Percentiles rank a stretch among this genome's conserved stretches.
Conservation (phyloP, 1,284 basidiomycete genomes). For the Cutaneotrichosporon sp. region DNA sequence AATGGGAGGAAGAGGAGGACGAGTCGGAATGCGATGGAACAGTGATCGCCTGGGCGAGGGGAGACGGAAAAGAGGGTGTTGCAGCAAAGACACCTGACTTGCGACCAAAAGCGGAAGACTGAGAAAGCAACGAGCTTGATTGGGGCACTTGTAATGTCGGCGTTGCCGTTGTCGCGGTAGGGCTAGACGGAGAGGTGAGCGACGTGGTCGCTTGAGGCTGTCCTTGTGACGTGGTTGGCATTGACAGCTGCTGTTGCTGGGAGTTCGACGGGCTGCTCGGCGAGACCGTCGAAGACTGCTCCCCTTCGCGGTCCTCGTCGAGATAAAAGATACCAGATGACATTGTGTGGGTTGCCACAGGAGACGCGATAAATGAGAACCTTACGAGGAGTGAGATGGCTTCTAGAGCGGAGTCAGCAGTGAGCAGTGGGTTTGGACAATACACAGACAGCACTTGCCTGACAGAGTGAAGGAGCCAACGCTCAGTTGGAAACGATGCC, state of each 20-base stretch:
- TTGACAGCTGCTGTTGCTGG: slow-evolving; percentile 2
- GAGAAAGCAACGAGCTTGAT: slow-evolving; percentile 20
- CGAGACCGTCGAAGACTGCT: slow-evolving; percentile 21
- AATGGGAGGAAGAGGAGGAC: slow-evolving; percentile 31
- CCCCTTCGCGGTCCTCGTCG: slow-evolving; percentile 38
- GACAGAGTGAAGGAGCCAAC: too few relatives aligned
- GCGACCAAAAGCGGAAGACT: slow-evolving; percentile 27
- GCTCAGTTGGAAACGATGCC: too few relatives aligned
- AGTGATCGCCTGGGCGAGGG: slow-evolving; percentile 41
- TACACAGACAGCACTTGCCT: too few relatives aligned
- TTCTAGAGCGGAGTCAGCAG: too few relatives aligned
- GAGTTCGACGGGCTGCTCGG: slow-evolving; percentile 19
- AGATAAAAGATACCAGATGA: slow-evolving; percentile 30
- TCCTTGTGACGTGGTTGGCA: neutral
- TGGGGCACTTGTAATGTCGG: slow-evolving; percentile 19
- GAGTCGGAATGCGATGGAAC: slow-evolving; percentile 39
- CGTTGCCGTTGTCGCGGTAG: neutral
- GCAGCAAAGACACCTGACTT: slow-evolving; percentile 40
- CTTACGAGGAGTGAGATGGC: too few relatives aligned
- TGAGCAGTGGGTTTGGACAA: too few relatives aligned
- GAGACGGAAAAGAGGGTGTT: slow-evolving; percentile 45
- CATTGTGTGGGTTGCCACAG: neutral
- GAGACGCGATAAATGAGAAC: too few relatives aligned
- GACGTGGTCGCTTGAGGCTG: too few relatives aligned
- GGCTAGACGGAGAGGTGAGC: slow-evolving; percentile 1